A percentile compares a stretch with the other conserved stretches of the same genome.
phyloP scores from a whole-genome alignment of 805 yeast genomes.

The Metschnikowia peoriensis region DNA sequence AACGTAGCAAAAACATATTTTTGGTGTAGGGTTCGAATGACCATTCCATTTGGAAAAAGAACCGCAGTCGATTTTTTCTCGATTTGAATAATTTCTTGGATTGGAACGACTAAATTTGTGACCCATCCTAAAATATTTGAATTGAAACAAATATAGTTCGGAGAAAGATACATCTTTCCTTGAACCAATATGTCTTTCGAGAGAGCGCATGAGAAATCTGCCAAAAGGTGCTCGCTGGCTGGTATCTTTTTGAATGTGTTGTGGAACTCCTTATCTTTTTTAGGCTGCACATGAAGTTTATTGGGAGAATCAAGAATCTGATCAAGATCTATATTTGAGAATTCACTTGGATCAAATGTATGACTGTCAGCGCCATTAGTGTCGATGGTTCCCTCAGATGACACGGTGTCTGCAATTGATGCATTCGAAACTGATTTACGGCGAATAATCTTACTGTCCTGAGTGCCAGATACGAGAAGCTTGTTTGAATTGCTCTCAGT shows the following conservation, averaged over 20 bases:
- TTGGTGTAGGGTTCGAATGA: constrained; percentile 59
- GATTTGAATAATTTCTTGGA: constrained; percentile 59
- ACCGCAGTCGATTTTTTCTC: constrained; percentile 67
- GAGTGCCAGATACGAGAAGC: constrained; percentile 17
- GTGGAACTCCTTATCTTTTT: constrained; percentile 60
- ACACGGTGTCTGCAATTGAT: constrained; percentile 10
- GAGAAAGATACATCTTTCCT: constrained; percentile 61
- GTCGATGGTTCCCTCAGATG: constrained; percentile 11
- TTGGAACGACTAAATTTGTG: constrained; percentile 55
- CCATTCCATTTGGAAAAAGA: constrained; percentile 67
- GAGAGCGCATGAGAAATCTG: constrained; percentile 63
- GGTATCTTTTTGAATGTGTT: constrained; percentile 54
- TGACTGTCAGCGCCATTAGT: constrained; percentile 17
- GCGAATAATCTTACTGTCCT: constrained; percentile 22
- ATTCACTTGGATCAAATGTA: constrained; percentile 14
- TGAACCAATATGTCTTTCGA: constrained; percentile 66
- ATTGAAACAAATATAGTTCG: constrained; percentile 56
- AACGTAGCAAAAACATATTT: constrained; percentile 66
- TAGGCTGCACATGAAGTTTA: constrained; percentile 21
- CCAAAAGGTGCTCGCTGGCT: constrained; percentile 50
- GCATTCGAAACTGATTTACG: constrained; percentile 20
- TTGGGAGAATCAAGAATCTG: constrained; percentile 10
- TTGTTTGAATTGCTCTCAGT: constrained; percentile 22
- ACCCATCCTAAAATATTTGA: constrained; percentile 69
- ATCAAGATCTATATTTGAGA: constrained; percentile 15